These are phyloP conservation scores for Dendrobium chrysotoxum DNA, from an alignment of 106 monocot species.

Conservation along the genomic window DNA sequence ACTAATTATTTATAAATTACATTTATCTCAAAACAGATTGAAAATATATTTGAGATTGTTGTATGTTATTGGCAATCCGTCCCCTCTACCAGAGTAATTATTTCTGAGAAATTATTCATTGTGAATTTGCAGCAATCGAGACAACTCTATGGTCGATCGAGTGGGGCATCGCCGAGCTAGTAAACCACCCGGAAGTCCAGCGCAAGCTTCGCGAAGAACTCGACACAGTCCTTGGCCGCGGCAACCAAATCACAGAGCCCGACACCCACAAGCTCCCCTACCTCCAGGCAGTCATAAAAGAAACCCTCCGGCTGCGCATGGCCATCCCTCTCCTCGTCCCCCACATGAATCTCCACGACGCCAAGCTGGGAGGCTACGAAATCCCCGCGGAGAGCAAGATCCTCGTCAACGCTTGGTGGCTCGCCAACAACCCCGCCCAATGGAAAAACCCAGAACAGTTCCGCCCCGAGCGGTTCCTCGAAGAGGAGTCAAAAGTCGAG, in stretches of 20 bases:
- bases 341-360: slow-evolving; percentile 70
- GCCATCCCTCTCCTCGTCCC: slow-evolving; percentile 75
- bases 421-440: slow-evolving; percentile 56
- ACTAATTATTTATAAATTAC: no score
- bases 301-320: slow-evolving; percentile 68
- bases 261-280: slow-evolving; percentile 61
- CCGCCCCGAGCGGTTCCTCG: slow-evolving; percentile 72
- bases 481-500: slow-evolving; percentile 61
- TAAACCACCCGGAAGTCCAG: slow-evolving; percentile 59
- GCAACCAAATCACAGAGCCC: slow-evolving; percentile 46
- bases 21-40: no score
- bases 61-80: background rate
- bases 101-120: background rate
- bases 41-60: no score
- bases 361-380: slow-evolving; percentile 56
- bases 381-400: slow-evolving; percentile 74
- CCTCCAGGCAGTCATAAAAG: slow-evolving; percentile 60
- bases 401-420: slow-evolving; percentile 77
- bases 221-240: slow-evolving; percentile 51
- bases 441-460: slow-evolving; percentile 76
- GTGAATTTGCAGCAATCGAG: slow-evolving; percentile 40
- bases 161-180: slow-evolving; percentile 64
- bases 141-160: slow-evolving; percentile 61
- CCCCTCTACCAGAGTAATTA: background rate
- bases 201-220: slow-evolving; percentile 38